Base-by-base conservation (phyloP, 179 eudicot genomes). In the Patellifolia procumbens region DNA sequence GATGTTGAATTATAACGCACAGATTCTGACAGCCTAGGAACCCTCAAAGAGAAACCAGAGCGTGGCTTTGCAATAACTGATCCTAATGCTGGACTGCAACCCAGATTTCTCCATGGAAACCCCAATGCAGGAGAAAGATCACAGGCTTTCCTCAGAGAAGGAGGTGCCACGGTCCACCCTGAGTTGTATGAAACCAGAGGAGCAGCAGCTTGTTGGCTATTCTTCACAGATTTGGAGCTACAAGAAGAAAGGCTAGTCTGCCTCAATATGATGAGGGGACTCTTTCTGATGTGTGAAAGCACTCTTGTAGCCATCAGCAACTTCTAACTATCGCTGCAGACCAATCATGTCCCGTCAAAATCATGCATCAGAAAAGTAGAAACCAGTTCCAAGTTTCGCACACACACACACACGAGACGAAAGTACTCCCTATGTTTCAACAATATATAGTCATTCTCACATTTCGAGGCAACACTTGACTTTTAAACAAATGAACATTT, bases 301-400 rank as follows among this genome's bases (percentile, higher is more conserved):
- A 85, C 89, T 85, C 89, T 87, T 72, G 89, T 76, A 66, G 94
- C 89, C 97, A 91, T 91, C 68, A 26, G 55, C 10, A 60, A 74
- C 51, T 77, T 82, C 58, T 79, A 49, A 42, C 72, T 59, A 59
- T 31, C 24, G 6, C 75, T 69, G 74, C 76, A 68, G n/a, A 9
- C 56, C 37, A 63, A 34, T 20, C 34, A 48, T 29, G 74, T 22
- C 7, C 35, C 22, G 17, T 22, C 48, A 75, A 75, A 28, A 76
- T 26, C 68, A 51, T 4, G 28, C n/a, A 39, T 52, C 0, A 28
- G 35, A 64, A 11, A 34, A 65, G 55, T 26, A 48, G 20, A 46
- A 64, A 64, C 31, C 2, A 22, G 13, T 68, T 46, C 35, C 29
- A 11, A 11, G 26, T 46, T 42, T n/a, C 55, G 13, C 1, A 68